Base-by-base conservation (phyloP, 345 rosid genomes). In the Carallia pectinifolia region DNA sequence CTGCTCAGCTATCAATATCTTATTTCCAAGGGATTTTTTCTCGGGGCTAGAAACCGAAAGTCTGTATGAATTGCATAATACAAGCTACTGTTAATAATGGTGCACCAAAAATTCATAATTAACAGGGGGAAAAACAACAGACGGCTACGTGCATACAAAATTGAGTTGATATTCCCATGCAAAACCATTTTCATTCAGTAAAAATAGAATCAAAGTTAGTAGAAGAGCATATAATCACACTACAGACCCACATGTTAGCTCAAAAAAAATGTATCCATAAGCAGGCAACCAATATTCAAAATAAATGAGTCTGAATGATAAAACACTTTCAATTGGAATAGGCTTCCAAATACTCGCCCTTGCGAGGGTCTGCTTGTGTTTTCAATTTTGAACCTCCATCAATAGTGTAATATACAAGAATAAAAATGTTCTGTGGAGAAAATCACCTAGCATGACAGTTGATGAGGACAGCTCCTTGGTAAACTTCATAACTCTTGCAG, bases 401-500 rank as follows among this genome's bases (percentile, higher is more conserved):
- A 39, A 39, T 27, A 13, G 30, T 23, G 44, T 4, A 39, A 23
- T n/a, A 37, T 4, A 38, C 4, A 38, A 55, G 6, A 15, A 44
- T 44, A 16, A 7, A 15, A 56, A 56, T 19, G 31, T 30, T 56
- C 5, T 30, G 31, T 13, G 37, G 39, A 44, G 47, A 39, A 70
- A 19, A 53, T 65, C 83, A 92, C 99, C 99, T 88, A 95, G 81
- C 18, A 83, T 84, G 61, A 90, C 89, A 58, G 90, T 88, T 7
- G 97, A 78, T 67, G 76, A 89, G 2, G 97, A 89, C 38, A 95
- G 89, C 67, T 84, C 89, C 80, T 86, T 90, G 0, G 81, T 95
- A 87, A 95, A 90, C 85, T 90, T 95, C 79, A 79, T 77, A 77
- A 95, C 81, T 78, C 99, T 89, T 27, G 97, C 92, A 30, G 92